phyloP scores from a whole-genome alignment of 768 basidiomycete genomes.

The Amanita pallidorosea region DNA sequence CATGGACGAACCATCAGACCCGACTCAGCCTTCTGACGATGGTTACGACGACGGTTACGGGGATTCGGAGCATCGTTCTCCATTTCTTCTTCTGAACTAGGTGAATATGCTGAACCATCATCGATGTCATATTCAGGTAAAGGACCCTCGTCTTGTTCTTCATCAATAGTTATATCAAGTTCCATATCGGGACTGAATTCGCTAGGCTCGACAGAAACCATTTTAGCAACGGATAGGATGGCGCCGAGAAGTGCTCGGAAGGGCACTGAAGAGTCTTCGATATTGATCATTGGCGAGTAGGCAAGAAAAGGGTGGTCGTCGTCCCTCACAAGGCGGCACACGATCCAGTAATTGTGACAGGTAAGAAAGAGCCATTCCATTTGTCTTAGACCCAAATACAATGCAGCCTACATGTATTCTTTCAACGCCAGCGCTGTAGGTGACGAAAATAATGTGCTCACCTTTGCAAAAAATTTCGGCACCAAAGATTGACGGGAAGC shows the following conservation, averaged over 20 bases:
- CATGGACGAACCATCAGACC: slow-evolving; percentile 8
- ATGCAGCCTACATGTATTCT: slow-evolving; percentile 10
- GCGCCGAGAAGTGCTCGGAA: slow-evolving; percentile 12
- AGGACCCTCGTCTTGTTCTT: slow-evolving; percentile 10
- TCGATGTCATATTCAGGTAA: slow-evolving; percentile 10
- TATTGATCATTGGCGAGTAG: slow-evolving; percentile 12
- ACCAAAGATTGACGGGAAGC: slow-evolving; percentile 3
- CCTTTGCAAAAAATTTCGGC: slow-evolving; percentile 8
- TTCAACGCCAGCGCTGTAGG: slow-evolving; percentile 4
- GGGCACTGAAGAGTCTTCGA: slow-evolving; percentile 11
- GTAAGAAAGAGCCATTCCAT: slow-evolving; percentile 13
- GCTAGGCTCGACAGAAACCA: slow-evolving; percentile 7
- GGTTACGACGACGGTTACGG: slow-evolving; percentile 7
- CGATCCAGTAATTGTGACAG: slow-evolving; percentile 14
- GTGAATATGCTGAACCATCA: slow-evolving; percentile 9
- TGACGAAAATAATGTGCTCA: slow-evolving; percentile 6
- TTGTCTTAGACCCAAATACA: slow-evolving; percentile 10
- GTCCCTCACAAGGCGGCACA: slow-evolving; percentile 14
- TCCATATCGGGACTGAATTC: slow-evolving; percentile 9
- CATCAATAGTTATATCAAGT: slow-evolving; percentile 11
- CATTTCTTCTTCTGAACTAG: slow-evolving; percentile 5
- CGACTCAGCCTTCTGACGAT: not conserved
- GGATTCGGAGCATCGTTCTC: slow-evolving; percentile 4
- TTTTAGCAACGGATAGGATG: slow-evolving; percentile 11
- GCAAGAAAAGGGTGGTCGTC: slow-evolving; percentile 11